Percentiles rank a stretch among this genome's conserved stretches.
phyloP scores from a whole-genome alignment of 495 filamentous ascomycete genomes.

The Penicillium antarcticum region DNA sequence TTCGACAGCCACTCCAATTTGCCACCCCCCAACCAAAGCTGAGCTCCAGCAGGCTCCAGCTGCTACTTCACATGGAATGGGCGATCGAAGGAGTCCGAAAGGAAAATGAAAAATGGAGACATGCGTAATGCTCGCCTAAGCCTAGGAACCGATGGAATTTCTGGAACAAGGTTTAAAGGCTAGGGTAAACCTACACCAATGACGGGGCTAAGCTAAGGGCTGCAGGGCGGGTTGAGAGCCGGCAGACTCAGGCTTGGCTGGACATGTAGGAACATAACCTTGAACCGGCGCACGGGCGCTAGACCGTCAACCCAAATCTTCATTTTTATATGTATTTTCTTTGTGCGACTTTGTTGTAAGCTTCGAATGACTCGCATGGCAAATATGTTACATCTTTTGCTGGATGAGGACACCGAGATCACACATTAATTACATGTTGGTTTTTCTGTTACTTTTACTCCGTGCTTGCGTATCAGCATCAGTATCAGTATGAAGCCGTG shows the following conservation, averaged over 20 bases:
- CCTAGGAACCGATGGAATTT: conserved; percentile 1
- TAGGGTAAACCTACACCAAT: neutral
- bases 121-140: conserved; percentile 1
- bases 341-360: neutral
- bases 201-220: neutral
- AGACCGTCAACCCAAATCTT: neutral
- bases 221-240: conserved; percentile 10
- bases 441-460: too few species aligned
- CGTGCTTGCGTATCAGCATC: too few species aligned
- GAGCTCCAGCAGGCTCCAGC: neutral
- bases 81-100: neutral
- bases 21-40: neutral
- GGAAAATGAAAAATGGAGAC: neutral
- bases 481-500: too few species aligned
- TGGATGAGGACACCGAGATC: too few species aligned
- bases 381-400: too few species aligned
- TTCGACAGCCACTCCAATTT: neutral
- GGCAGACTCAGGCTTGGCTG: conserved; percentile 4
- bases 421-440: too few species aligned
- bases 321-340: neutral
- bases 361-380: too few species aligned
- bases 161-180: conserved; percentile 8
- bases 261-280: conserved; percentile 17
- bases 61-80: too few species aligned
- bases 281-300: conserved; percentile 5